Conservation (phyloP, 2,329 filamentous ascomycete species). For the Ceratocystis albifundus region DNA sequence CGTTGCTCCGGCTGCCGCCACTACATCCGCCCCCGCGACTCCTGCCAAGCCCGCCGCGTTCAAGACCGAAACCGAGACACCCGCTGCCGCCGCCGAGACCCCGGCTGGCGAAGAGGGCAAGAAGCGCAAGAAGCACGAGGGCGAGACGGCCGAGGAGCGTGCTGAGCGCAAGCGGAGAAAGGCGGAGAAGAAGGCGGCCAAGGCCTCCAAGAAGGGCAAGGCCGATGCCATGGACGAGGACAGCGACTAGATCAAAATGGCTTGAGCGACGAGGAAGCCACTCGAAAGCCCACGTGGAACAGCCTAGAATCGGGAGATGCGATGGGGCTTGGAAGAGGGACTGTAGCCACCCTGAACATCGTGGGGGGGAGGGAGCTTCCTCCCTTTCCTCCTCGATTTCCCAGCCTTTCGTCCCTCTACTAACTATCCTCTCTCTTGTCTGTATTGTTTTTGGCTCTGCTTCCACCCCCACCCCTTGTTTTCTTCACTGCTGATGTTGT, state of each 20-base stretch:
- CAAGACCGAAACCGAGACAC: constrained; percentile 32
- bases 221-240: constrained; percentile 41
- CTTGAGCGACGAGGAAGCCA: background rate
- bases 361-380: too few relatives aligned
- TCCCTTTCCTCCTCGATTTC: too few relatives aligned
- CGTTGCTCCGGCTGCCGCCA: constrained; percentile 33
- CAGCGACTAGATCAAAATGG: constrained; percentile 35
- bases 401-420: too few relatives aligned
- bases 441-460: background rate
- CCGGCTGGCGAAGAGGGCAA: constrained; percentile 46
- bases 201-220: constrained; percentile 44
- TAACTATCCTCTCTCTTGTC: too few relatives aligned
- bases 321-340: too few relatives aligned
- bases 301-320: background rate
- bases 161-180: constrained; percentile 49
- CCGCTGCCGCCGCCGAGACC: constrained; percentile 32
- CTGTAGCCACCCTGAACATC: too few relatives aligned
- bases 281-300: background rate
- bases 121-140: constrained; percentile 71
- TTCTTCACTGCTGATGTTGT: constrained; percentile 9
- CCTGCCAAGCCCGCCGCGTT: constrained; percentile 26
- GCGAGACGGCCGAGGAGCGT: constrained; percentile 60
- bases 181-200: constrained; percentile 49
- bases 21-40: constrained; percentile 27
- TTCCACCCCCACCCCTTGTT: background rate